These are phyloP conservation scores for Nitzschia putrida DNA, from an alignment of 108 stramenopile genomes.

Conservation along the genomic window DNA sequence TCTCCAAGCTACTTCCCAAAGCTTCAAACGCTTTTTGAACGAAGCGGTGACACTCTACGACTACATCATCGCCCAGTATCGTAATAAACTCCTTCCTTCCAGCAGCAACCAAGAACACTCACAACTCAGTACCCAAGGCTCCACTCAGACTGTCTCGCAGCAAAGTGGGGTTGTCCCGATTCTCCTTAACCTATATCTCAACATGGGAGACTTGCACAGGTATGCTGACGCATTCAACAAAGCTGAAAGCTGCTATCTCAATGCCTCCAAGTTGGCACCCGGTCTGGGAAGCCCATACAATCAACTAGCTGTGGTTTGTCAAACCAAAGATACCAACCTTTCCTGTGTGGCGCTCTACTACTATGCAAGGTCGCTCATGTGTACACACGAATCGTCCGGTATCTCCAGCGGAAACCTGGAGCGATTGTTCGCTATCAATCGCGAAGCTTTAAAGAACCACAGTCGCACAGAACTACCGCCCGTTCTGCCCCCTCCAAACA, in stretches of 20 bases:
- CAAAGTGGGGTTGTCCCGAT: slow-evolving; percentile 42
- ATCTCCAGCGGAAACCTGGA: slow-evolving; percentile 61
- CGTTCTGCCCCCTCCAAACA: slow-evolving; percentile 9
- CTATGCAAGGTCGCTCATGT: slow-evolving; percentile 69
- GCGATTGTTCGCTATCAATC: slow-evolving; percentile 65
- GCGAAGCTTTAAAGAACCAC: slow-evolving; percentile 51
- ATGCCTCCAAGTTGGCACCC: slow-evolving; percentile 60
- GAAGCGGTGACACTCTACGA: slow-evolving; percentile 73
- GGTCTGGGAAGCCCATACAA: slow-evolving; percentile 81
- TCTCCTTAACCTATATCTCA: slow-evolving; percentile 57
- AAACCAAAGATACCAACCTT: slow-evolving; percentile 43
- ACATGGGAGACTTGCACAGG: slow-evolving; percentile 75
- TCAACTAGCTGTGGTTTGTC: slow-evolving; percentile 80
- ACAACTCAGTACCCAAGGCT: slow-evolving; percentile 4
- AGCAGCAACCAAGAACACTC: background rate
- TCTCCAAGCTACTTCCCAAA: slow-evolving; percentile 14
- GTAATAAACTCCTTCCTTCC: slow-evolving; percentile 31
- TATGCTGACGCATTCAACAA: slow-evolving; percentile 53
- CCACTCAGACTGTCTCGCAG: background rate
- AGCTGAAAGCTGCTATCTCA: slow-evolving; percentile 59
- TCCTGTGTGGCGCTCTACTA: slow-evolving; percentile 63
- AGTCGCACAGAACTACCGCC: slow-evolving; percentile 21
- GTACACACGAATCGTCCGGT: slow-evolving; percentile 59
- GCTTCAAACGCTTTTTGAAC: slow-evolving; percentile 50
- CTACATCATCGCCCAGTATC: slow-evolving; percentile 60